Percentiles rank a stretch among this genome's conserved stretches.
These are phyloP conservation scores for Candida hungchunana DNA, from an alignment of 805 yeast genomes.

Conservation along the genomic window DNA sequence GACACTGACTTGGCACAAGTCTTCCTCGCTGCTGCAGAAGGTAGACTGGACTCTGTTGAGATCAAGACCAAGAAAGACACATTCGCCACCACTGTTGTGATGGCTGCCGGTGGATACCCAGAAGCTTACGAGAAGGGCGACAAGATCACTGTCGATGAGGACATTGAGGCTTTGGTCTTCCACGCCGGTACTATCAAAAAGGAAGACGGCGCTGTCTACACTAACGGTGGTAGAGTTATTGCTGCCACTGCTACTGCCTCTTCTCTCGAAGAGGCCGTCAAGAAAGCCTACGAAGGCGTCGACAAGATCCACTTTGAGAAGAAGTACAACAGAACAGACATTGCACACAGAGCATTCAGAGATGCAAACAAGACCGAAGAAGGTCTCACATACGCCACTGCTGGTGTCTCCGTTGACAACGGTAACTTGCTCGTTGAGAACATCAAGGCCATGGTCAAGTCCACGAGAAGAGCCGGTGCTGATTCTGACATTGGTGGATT, in stretches of 20 bases:
- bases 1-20: conserved; percentile 92
- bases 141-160: conserved; percentile 56
- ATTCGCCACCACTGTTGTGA: conserved; percentile 86
- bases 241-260: conserved; percentile 86
- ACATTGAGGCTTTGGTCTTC: conserved; percentile 66
- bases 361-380: conserved; percentile 32
- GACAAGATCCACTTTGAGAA: conserved; percentile 65
- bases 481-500: conserved; percentile 98
- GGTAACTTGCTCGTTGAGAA: conserved; percentile 89
- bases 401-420: conserved; percentile 97
- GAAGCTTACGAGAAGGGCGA: conserved; percentile 84
- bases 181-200: conserved; percentile 85
- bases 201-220: conserved; percentile 57
- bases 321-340: conserved; percentile 85
- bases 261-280: conserved; percentile 74
- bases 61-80: conserved; percentile 46
- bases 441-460: conserved; percentile 84
- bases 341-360: conserved; percentile 94
- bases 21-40: conserved; percentile 91
- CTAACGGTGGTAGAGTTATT: conserved; percentile 96
- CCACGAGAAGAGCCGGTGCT: conserved; percentile 93
- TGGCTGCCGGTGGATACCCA: conserved; percentile 98
- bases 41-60: conserved; percentile 83
- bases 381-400: conserved; percentile 81
- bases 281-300: conserved; percentile 82